Evolutionary conservation across 768 basidiomycete genomes (phyloP), one percentile per base, ranked within the genome.

Genomic region (Hypsizygus marmoreus): DNA sequence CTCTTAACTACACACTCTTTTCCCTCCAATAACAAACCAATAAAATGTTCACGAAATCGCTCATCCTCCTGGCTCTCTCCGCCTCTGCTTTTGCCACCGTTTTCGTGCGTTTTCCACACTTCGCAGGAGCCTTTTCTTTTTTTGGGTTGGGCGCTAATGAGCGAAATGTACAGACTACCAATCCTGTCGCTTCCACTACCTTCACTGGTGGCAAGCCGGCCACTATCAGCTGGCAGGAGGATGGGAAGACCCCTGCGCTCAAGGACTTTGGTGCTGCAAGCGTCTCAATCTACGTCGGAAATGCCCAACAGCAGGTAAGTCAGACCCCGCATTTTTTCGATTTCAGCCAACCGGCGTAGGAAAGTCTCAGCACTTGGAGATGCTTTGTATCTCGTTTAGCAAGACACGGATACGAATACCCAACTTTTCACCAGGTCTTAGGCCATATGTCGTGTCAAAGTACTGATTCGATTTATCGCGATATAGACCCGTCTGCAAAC

Each of bases 231-330:
- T 91, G 88, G 88, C 59, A 74, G 49, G 87, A 90, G 34, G 69
- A 76, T 45, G 71, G 72, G 40, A 40, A 19, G 0, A 2, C 66
- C 1, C 86, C 88, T 4, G 38, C 66, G 17, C 72, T 89, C 35
- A 42, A 63, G 10, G 45, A 70, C 4, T 85, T 84, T 28, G 85
- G 87, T 4, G 51, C 57, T 23, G 63, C 75, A 8, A 68, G 62
- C 33, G 67, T 88, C 30, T 77, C 73, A 26, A 75, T 91, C 65
- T 89, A 80, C 53, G 75, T 66, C 41, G 88, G 88, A 32, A 87
- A 79, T 59, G 65, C 73, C 23, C 63, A 59, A 9, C 69, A 80
- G 54, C 88, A 90, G 79, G 87, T 86, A 34, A 13, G 66, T 50
- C 28, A 30, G 14, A 20, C 33, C 4, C 9, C 7, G 16, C 33